phyloP scores from a whole-genome alignment of 805 yeast species.

The Candida coquimbonensis region DNA sequence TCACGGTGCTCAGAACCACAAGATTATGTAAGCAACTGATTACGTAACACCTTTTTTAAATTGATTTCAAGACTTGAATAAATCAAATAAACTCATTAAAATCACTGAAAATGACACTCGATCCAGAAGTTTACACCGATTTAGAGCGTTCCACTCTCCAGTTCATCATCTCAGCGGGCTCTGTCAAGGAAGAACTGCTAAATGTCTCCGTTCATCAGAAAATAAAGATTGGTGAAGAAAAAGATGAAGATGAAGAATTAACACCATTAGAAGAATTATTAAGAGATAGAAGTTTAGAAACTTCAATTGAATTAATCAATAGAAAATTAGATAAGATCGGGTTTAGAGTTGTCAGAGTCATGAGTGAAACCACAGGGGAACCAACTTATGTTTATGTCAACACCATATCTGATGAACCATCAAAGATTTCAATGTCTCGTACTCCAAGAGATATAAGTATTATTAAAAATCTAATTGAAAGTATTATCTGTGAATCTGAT shows the following conservation, averaged over 20 bases:
- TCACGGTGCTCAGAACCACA: too few relatives aligned
- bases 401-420: constrained; percentile 27
- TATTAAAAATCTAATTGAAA: constrained; percentile 35
- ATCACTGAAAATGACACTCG: background rate
- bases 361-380: constrained; percentile 29
- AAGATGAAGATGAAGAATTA: constrained; percentile 3
- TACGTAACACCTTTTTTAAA: too few relatives aligned
- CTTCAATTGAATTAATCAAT: constrained; percentile 23
- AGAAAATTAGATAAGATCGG: constrained; percentile 24
- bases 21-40: too few relatives aligned
- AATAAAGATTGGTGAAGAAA: background rate
- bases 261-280: background rate
- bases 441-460: constrained; percentile 34
- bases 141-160: constrained; percentile 23
- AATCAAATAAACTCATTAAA: background rate
- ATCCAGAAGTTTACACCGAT: constrained; percentile 6
- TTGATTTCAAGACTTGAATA: too few relatives aligned
- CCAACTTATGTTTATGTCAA: constrained; percentile 32
- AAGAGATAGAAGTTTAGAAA: constrained; percentile 9
- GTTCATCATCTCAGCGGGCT: constrained; percentile 26
- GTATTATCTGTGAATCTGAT: constrained; percentile 22
- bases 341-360: constrained; percentile 30
- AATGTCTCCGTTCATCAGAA: constrained; percentile 2
- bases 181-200: constrained; percentile 10
- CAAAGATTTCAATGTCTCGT: constrained; percentile 29